These are phyloP conservation scores for Termitomyces sp. DNA, from an alignment of 768 basidiomycete species.

Conservation along the genomic window DNA sequence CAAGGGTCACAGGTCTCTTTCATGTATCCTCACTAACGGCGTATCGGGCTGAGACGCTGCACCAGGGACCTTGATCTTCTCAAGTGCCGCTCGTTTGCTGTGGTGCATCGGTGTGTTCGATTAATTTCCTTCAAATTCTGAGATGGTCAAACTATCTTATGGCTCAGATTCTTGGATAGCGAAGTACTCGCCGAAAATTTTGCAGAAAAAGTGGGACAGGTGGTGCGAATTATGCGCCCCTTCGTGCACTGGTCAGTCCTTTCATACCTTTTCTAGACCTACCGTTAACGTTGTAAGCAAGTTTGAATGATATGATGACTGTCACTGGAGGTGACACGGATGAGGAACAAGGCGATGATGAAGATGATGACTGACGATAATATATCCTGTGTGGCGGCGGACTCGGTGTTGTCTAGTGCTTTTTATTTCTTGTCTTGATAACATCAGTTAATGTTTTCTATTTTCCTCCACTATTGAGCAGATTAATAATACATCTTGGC, in stretches of 20 bases:
- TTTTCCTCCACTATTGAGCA: no score
- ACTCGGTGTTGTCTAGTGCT: neutral
- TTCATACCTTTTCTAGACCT: neutral
- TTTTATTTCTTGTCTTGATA: neutral
- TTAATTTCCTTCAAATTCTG: conserved; percentile 15
- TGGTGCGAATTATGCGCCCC: conserved; percentile 55
- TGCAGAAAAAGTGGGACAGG: conserved; percentile 49
- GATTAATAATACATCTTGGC: no score
- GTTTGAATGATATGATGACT: conserved; percentile 71
- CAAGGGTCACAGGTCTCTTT: conserved; percentile 67
- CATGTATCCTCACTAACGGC: no score
- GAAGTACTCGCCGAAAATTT: conserved; percentile 68
- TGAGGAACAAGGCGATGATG: conserved; percentile 3
- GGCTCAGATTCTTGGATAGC: conserved; percentile 44
- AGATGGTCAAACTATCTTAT: neutral
- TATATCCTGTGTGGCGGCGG: neutral
- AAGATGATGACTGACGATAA: neutral
- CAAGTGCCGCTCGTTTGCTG: conserved; percentile 75
- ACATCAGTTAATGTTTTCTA: neutral
- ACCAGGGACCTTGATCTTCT: conserved; percentile 86
- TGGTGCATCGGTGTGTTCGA: conserved; percentile 50
- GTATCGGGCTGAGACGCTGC: neutral
- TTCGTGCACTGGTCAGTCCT: conserved; percentile 70
- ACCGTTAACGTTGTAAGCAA: conserved; percentile 16
- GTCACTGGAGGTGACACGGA: conserved; percentile 22